Evolutionary conservation across 768 basidiomycete species (phyloP), one percentile per base, ranked within the genome.

Genomic region (Fomitopsis pulvina): DNA sequence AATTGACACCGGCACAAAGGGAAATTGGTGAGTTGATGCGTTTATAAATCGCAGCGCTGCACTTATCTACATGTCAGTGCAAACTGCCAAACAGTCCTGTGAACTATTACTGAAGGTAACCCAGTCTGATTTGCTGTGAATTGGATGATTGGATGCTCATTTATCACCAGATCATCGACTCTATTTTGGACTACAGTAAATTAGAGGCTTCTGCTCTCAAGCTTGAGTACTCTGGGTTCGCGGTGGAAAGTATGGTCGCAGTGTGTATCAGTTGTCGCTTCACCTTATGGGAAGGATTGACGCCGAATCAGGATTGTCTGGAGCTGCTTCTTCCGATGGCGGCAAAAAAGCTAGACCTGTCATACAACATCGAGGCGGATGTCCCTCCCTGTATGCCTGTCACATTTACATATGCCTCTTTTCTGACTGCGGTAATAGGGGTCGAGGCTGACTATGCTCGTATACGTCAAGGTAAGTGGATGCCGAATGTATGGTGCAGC

Each of bases 171-270:
- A 87, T 87, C 61, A 87, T 88, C 57, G 83, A 87, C 62, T 84
- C 82, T 1, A 85, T 88, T 43, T 64, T 88, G 55, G 86, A 88
- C 59, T 87, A 87, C 65, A 85, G 83, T 65, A 88, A 88, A 61
- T 68, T 87, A 1, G 86, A 88, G 61, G 86, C 85, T 18, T 85
- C 82, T 84, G 84, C 85, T 20, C 71, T 87, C 20, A 88, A 87
- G 63, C 61, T 88, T 38, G 84, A 87, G 55, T 77, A 75, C 26
- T 78, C 79, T 41, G 77, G 78, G 0, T 85, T 86, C 58, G 62
- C 79, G 14, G 78, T 85, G 8, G 85, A 87, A 68, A 80, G 83
- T 57, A 76, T 84, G 21, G 78, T 86, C 42, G 86, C 84, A 7
- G 83, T 83, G 55, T 26, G 76, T 64, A 16, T 22, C 38, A 38